Conservation (phyloP, 768 basidiomycete genomes). For the Boletus reticuloceps region DNA sequence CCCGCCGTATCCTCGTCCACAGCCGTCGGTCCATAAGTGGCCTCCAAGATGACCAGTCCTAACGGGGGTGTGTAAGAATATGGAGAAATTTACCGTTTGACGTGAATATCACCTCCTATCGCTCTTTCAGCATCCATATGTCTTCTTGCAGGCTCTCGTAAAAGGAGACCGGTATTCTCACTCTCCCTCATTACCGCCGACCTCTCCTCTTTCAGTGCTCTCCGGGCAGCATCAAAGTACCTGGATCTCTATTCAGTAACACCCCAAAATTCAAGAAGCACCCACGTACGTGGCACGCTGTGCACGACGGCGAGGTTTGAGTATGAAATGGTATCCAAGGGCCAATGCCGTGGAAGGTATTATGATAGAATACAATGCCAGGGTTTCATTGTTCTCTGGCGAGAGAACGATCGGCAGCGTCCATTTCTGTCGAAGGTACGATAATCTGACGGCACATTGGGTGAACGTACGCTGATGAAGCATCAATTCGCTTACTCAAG, state of each 20-base stretch:
- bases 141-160: conserved; percentile 66
- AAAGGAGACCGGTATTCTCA: conserved; percentile 56
- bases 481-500: conserved; percentile 44
- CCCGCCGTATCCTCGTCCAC: conserved; percentile 49
- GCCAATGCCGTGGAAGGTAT: conserved; percentile 54
- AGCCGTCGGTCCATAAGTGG: conserved; percentile 63
- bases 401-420: conserved; percentile 58
- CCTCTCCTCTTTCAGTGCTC: conserved; percentile 61
- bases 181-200: conserved; percentile 61
- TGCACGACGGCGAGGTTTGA: conserved; percentile 53
- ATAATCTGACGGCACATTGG: conserved; percentile 37
- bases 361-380: conserved; percentile 51
- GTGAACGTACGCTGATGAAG: conserved; percentile 13
- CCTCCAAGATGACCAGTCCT: conserved; percentile 79
- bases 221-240: conserved; percentile 63
- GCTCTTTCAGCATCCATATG: conserved; percentile 62
- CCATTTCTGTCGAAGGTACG: conserved; percentile 57
- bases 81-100: conserved; percentile 1
- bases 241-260: conserved; percentile 38
- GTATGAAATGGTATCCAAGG: conserved; percentile 54
- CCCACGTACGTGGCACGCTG: conserved; percentile 50
- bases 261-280: conserved; percentile 8
- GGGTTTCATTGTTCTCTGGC: conserved; percentile 40
- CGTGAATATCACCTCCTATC: conserved; percentile 54
- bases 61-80: conserved; percentile 16